Percentiles rank a stretch among this genome's conserved stretches.
Conservation (phyloP, 345 rosid genomes). For the Xanthoceras sorbifolium region DNA sequence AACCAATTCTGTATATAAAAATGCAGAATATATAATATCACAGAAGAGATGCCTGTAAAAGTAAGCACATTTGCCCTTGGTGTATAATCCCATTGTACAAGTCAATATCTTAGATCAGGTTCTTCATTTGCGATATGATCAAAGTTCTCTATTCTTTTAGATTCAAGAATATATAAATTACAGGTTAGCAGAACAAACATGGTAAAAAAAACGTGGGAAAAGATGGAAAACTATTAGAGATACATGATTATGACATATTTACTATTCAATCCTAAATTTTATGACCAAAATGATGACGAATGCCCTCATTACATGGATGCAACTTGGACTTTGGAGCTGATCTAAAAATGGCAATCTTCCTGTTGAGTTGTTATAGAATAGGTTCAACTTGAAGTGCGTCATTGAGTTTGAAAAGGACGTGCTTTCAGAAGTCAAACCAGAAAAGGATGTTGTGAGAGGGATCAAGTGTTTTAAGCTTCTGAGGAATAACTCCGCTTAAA, state of each 20-base stretch:
- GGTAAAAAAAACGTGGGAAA: not conserved
- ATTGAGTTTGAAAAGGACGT: not conserved
- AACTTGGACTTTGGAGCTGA: slow-evolving; percentile 9
- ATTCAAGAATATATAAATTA: not conserved
- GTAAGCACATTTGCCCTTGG: not conserved
- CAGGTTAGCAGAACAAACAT: not conserved
- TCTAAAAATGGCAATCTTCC: slow-evolving; percentile 8
- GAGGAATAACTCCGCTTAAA: not conserved
- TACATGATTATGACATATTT: not conserved
- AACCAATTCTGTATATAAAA: not conserved
- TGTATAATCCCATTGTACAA: not conserved
- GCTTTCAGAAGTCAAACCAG: not conserved
- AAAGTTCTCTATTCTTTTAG: not conserved
- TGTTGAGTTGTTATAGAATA: slow-evolving; percentile 6
- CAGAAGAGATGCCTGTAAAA: slow-evolving; percentile 1
- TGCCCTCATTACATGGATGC: not conserved
- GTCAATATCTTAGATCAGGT: not conserved
- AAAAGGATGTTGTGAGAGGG: not conserved
- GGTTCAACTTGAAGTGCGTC: slow-evolving; percentile 5
- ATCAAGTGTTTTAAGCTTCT: not conserved
- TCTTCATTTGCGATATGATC: not conserved
- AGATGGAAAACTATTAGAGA: not conserved
- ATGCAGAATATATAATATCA: not conserved
- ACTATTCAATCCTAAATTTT: not conserved
- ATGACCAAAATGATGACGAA: not conserved